A percentile compares a stretch with the other conserved stretches of the same genome.
Conservation (phyloP, 2,329 filamentous ascomycete genomes). For the Boeremia exigua region DNA sequence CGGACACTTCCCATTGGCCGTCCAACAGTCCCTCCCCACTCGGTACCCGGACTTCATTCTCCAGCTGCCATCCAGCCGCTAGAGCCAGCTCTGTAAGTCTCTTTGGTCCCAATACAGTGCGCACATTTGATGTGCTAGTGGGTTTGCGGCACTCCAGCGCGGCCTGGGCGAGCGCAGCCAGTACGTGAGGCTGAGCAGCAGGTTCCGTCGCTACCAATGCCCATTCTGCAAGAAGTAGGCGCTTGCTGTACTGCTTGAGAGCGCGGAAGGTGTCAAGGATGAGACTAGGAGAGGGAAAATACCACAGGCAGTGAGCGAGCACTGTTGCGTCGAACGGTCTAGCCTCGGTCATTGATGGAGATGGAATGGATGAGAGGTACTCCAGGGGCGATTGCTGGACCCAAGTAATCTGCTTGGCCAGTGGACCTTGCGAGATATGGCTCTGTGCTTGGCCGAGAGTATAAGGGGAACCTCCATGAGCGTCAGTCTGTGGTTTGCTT, state of each 20-base stretch:
- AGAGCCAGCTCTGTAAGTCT: constrained; percentile 49
- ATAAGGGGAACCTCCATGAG: constrained; percentile 41
- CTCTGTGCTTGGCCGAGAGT: constrained; percentile 59
- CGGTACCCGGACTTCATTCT: constrained; percentile 47
- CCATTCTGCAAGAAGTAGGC: constrained; percentile 57
- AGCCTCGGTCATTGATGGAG: neutral
- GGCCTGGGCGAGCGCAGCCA: constrained; percentile 57
- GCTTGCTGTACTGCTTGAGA: constrained; percentile 43
- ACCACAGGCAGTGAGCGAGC: constrained; percentile 61
- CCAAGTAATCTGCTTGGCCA: constrained; percentile 56
- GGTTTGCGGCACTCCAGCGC: constrained; percentile 52
- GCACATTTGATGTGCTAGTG: constrained; percentile 55
- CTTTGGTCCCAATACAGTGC: constrained; percentile 53
- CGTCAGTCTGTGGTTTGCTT: no score
- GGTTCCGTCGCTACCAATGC: constrained; percentile 50
- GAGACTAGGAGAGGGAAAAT: constrained; percentile 53
- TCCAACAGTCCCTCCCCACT: constrained; percentile 47
- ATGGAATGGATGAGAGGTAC: constrained; percentile 21
- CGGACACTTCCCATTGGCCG: constrained; percentile 52
- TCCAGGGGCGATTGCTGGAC: constrained; percentile 47
- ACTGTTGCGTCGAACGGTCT: constrained; percentile 55
- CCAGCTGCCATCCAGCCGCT: constrained; percentile 49
- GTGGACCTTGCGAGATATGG: constrained; percentile 49
- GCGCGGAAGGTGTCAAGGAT: constrained; percentile 48
- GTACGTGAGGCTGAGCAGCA: constrained; percentile 56